Conservation (phyloP, 495 filamentous ascomycete genomes). For the Parachaetomium inaequale region DNA sequence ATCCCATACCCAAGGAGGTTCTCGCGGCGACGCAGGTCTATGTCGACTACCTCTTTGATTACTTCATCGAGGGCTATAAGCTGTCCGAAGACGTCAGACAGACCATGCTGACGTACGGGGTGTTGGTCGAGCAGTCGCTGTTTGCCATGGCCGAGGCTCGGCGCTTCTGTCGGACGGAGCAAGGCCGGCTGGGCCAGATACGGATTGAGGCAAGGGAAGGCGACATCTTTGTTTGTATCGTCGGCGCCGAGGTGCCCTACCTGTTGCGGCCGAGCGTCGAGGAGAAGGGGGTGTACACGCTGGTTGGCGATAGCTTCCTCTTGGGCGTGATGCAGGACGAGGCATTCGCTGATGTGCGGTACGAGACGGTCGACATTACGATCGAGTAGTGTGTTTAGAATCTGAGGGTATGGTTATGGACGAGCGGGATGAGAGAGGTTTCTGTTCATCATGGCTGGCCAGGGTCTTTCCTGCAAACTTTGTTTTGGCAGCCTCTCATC, state of each 20-base stretch:
- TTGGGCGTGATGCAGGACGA: constrained; percentile 17
- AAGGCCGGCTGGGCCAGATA: constrained; percentile 19
- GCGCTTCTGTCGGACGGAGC: constrained; percentile 20
- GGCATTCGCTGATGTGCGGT: constrained; percentile 6
- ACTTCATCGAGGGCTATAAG: background rate
- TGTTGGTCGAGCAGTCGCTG: constrained; percentile 6
- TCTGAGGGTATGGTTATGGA: background rate
- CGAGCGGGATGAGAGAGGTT: too few relatives aligned
- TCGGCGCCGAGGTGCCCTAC: constrained; percentile 31
- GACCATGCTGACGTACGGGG: constrained; percentile 10
- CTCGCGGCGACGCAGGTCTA: constrained; percentile 14
- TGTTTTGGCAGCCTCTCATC: too few relatives aligned
- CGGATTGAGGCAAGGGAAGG: constrained; percentile 12
- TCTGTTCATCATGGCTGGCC: too few relatives aligned
- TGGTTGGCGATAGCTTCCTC: constrained; percentile 13
- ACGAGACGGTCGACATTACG: constrained; percentile 11
- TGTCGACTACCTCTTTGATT: constrained; percentile 6
- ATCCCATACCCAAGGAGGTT: constrained; percentile 16
- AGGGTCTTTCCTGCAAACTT: too few relatives aligned
- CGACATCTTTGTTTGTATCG: constrained; percentile 28
- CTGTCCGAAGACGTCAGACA: constrained; percentile 2
- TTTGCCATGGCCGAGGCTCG: constrained; percentile 7
- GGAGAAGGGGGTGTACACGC: constrained; percentile 1
- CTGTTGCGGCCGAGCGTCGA: constrained; percentile 17
- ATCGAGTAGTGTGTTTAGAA: background rate